Evolutionary conservation across 2,329 filamentous ascomycete species (phyloP).

Genomic region (Fusarium metavorans): DNA sequence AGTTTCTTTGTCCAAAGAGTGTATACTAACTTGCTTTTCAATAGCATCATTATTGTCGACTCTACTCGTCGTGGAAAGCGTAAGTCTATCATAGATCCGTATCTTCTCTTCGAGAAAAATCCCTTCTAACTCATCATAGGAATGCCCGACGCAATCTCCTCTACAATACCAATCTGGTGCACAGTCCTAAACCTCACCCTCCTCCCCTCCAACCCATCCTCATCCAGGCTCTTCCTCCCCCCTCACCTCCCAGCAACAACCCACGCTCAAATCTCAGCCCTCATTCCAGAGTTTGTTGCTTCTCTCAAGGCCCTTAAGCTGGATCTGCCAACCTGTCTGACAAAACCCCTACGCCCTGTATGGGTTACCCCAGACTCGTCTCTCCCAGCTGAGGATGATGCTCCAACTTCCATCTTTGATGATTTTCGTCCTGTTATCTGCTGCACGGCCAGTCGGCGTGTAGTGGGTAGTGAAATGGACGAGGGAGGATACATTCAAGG

Average conservation of each 20-base stretch:
- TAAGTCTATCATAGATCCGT: constrained; percentile 49
- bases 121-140: background rate
- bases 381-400: constrained; percentile 50
- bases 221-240: constrained; percentile 74
- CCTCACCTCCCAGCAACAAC: constrained; percentile 78
- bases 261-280: constrained; percentile 78
- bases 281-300: constrained; percentile 67
- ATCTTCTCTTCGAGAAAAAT: background rate
- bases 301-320: constrained; percentile 68
- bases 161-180: constrained; percentile 95
- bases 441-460: constrained; percentile 84
- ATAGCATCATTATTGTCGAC: constrained; percentile 85
- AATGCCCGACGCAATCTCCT: constrained; percentile 91
- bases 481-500: constrained; percentile 87
- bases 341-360: constrained; percentile 79
- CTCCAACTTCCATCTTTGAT: constrained; percentile 56
- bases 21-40: background rate
- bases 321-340: constrained; percentile 66
- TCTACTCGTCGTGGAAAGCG: constrained; percentile 92
- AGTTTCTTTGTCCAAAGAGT: background rate
- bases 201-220: constrained; percentile 69
- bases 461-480: constrained; percentile 72
- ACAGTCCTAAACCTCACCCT: constrained; percentile 84
- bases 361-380: constrained; percentile 82
- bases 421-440: constrained; percentile 81